Percentiles rank a stretch among this genome's conserved stretches.
Conservation (phyloP, 805 yeast genomes). For the Candida berthetii region DNA sequence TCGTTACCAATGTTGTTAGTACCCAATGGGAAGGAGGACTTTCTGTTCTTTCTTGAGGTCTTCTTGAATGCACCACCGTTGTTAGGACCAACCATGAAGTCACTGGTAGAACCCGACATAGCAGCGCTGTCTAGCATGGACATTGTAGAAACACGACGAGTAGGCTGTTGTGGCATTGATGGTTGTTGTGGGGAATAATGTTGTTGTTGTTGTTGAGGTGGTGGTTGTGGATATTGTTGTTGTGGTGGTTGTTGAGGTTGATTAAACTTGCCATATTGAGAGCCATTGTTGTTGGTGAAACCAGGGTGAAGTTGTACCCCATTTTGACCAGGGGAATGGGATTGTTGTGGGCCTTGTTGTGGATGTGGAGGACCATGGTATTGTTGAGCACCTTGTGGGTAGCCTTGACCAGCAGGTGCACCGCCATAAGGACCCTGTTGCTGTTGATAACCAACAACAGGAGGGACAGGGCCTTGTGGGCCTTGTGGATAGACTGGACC, state of each 20-base stretch:
- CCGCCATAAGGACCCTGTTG: conserved; percentile 2
- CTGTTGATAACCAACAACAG: conserved; percentile 4
- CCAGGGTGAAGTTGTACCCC: conserved; percentile 24
- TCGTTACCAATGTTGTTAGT: conserved; percentile 4
- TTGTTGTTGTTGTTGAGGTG: conserved; percentile 4
- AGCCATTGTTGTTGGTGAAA: conserved; percentile 24
- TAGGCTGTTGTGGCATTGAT: conserved; percentile 16
- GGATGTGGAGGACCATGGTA: conserved; percentile 3
- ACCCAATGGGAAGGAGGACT: conserved; percentile 28
- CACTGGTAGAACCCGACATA: conserved; percentile 5
- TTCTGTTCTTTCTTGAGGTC: conserved; percentile 40
- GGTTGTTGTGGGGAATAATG: conserved; percentile 1
- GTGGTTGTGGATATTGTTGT: conserved; percentile 4
- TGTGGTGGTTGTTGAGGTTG: conserved; percentile 9
- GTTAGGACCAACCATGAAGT: neutral
- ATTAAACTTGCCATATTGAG: conserved; percentile 12
- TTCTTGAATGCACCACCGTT: conserved; percentile 20
- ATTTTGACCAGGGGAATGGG: conserved; percentile 1
- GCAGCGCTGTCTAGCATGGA: conserved; percentile 10
- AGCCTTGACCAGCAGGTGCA: neutral
- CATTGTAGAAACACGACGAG: conserved; percentile 21
- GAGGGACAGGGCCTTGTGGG: neutral
- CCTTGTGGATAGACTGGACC: neutral
- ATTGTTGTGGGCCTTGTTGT: conserved; percentile 9
- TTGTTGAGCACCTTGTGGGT: conserved; percentile 1